A percentile compares a stretch with the other conserved stretches of the same genome.
Evolutionary conservation across 495 filamentous ascomycete genomes (phyloP).

Genomic region (Xylaria venustula): DNA sequence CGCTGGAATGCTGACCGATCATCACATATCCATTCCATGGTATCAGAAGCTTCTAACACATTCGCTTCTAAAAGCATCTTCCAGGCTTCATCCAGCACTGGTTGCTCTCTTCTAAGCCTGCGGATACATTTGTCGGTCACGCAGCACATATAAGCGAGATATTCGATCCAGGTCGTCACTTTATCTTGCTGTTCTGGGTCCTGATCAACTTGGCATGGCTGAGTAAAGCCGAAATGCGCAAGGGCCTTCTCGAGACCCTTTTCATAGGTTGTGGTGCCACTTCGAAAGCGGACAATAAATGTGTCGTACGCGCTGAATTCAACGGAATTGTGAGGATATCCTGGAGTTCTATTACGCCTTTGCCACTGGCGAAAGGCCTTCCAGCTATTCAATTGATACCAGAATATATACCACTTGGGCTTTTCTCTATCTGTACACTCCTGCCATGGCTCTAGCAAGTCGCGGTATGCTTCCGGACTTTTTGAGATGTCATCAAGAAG

Average conservation of each 20-base stretch:
- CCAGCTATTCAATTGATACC: neutral
- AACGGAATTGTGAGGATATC: neutral
- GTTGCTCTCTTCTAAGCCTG: neutral
- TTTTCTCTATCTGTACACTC: neutral
- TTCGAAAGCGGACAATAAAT: neutral
- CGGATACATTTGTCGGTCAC: neutral
- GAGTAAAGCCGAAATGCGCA: constrained; percentile 6
- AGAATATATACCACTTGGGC: neutral
- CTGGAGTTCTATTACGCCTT: neutral
- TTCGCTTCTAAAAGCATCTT: neutral
- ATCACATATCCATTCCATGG: neutral
- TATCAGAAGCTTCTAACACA: neutral
- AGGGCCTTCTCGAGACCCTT: neutral
- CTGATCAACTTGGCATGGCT: constrained; percentile 18
- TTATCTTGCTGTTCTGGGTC: constrained; percentile 25
- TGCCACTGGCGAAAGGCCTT: neutral
- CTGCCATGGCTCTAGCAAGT: neutral
- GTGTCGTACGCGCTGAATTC: neutral
- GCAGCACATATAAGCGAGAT: constrained; percentile 21
- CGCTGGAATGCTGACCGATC: neutral
- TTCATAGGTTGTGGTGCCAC: neutral
- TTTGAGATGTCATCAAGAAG: neutral
- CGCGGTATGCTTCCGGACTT: neutral
- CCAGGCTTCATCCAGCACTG: neutral
- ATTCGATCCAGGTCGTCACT: constrained; percentile 34